Evolutionary conservation across 805 yeast genomes (phyloP), one percentile per base, ranked within the genome.

Genomic region (Saccharomycopsis schoenii): DNA sequence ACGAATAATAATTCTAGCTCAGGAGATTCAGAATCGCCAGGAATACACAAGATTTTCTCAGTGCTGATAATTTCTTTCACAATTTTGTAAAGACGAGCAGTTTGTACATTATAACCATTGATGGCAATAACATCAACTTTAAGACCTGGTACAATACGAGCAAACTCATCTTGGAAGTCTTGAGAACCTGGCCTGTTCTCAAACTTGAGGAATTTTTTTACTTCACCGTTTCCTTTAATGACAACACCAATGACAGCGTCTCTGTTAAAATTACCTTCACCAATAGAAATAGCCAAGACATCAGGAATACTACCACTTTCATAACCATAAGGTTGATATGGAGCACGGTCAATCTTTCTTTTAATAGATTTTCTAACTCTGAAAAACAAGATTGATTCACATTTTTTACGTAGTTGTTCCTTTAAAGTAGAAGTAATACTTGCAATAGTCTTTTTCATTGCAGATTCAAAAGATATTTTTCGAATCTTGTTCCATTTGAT

Each of bases 111-210:
- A 73, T 85, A 89, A 5, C 99, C 98, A 54, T 96, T 85, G 56
- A 94, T 78, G 52, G 86, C 97, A 69, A 94, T 83, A 9, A 91
- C 97, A 71, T 94, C 97, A 0, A 98, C 98, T 59, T 81, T 81
- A 63, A 83, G 79, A 36, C 80, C 80, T 60, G 80, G 80, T 60
- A 90, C 83, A 58, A 85, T 77, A 24, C 77, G 80, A 11, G 80
- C 75, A 59, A 93, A 80, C 34, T 81, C 83, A 47, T 80, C 81
- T 62, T 81, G 84, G 74, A 92, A 94, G 5, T 84, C 85, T 10
- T 77, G 72, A 66, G 73, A 80, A 52, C 80, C 74, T 17, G 91
- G 89, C 66, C 82, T 83, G 62, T 83, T 86, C 41, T 85, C 91
- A 61, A 94, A 86, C 70, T 92, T 92, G 70, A 84, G 80, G 62